Base-by-base conservation (phyloP, 371 early-diverging fungal species). In the Lichtheimia hyalospora region DNA sequence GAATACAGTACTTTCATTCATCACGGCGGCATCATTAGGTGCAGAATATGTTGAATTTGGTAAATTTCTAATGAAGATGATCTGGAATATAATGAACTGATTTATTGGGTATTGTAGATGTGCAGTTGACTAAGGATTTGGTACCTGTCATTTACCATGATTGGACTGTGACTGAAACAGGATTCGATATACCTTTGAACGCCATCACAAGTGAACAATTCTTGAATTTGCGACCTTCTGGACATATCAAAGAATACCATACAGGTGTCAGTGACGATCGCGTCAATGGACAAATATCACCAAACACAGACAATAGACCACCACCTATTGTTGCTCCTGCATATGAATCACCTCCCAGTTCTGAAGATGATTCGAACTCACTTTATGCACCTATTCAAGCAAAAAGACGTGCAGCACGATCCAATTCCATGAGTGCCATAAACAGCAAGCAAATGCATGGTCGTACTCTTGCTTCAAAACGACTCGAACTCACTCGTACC, bases 131-230 rank as follows among this genome's bases (percentile, higher is more conserved):
- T 6, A 92, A 91, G 62, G 98, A 99, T 68, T 62, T 81, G 52
- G 88, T 89, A 0, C 96, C 96, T 10, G 93, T 99, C 4, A 77
- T 99, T 49, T 97, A 97, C 70, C 99, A 99, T 64, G 97, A 99
- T 76, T 96, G 92, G 89, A 87, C 84, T 0, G 87, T 94, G 18
- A 87, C 91, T 1, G 96, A 95, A 67, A 90, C 91, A n/a, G 94
- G 95, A 0, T 71, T 88, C 54, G 90, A 89, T 59, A 82, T 92
- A 25, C 92, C 94, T 0, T 73, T 96, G 18, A 89, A 86, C 50
- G 65, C 84, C 0, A 75, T 95, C 40, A 89, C 92, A 0, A 69
- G 84, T 15, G 77, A 82, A 27, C 91, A 96, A 58, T 95, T 96
- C 64, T 69, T 84, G 25, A 75, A 79, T 46, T 56, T 92, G 4